Base-by-base conservation (phyloP, 805 yeast genomes). In the Candida hispaniensis region DNA sequence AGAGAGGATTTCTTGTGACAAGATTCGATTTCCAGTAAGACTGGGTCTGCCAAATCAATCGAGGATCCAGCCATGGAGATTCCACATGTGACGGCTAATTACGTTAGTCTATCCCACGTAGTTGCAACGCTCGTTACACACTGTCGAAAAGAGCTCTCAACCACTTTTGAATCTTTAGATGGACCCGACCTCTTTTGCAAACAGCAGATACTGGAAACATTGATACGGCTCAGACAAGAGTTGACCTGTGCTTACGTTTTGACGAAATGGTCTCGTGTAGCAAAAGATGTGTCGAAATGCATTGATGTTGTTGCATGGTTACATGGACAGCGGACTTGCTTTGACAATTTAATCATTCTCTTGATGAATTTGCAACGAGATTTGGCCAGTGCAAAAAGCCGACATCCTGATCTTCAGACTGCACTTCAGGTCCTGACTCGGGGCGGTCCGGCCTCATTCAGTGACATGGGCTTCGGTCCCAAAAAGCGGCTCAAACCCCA, bases 281-380 rank as follows among this genome's bases (percentile, higher is more conserved):
- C 86, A 4, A 66, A 71, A 29, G 81, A 78, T 34, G 74, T 88
- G 41, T 73, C 77, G 27, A 67, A 67, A 35, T 63, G 86, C 43
- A 85, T 91, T 39, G 97, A 91, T 58, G 64, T 88, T 13, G 71
- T 93, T 41, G 79, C 80, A 43, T 91, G 93, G 91, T 65, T 91
- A 24, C 64, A 91, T 42, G 75, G 74, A 30, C 93, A 83, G 48
- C 80, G 81, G 49, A 73, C 69, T 50, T 68, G 67, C 51, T 86
- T 67, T 48, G 78, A 56, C 40, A 73, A 66, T 48, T 75, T 59
- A 23, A 70, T 78, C 12, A 68, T 75, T 59, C 75, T 79, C 8
- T 60, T 85, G 23, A 79, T 75, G 43, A 64, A 66, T n/a, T 60
- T 79, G 14, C 80, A 75, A 44, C 70, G 73, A 34, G 71, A 77